A percentile compares a stretch with the other conserved stretches of the same genome.
phyloP scores from a whole-genome alignment of 257 asterid genomes.

The Linderniella brevidens region DNA sequence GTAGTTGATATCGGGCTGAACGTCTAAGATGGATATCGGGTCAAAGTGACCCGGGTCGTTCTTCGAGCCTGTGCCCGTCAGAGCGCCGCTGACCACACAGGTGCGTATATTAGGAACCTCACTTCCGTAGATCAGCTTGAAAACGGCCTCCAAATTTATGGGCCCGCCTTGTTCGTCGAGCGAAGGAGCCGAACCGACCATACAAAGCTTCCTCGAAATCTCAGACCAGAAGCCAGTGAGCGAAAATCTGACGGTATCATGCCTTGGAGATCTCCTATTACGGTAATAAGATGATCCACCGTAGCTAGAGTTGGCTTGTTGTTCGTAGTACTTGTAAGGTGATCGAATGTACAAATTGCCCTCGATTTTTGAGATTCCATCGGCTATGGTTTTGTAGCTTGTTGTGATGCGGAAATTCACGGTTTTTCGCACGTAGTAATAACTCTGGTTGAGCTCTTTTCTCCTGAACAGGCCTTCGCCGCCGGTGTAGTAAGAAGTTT shows the following conservation, averaged over 20 bases:
- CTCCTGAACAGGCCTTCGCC: too few relatives aligned
- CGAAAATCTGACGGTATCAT: conserved; percentile 12
- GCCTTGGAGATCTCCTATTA: background rate
- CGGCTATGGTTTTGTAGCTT: conserved; percentile 15
- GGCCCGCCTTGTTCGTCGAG: conserved; percentile 10
- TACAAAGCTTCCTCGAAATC: conserved; percentile 35
- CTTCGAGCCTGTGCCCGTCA: conserved; percentile 19
- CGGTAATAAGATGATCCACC: conserved; percentile 13
- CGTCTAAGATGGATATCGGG: conserved; percentile 22
- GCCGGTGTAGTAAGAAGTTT: too few relatives aligned
- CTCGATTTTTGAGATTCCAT: conserved; percentile 22
- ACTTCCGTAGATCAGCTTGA: conserved; percentile 20
- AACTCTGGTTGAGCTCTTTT: too few relatives aligned
- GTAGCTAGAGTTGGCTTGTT: conserved; percentile 5
- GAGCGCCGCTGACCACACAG: conserved; percentile 25
- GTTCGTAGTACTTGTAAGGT: conserved; percentile 1
- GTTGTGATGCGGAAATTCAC: conserved; percentile 12
- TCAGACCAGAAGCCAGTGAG: conserved; percentile 45
- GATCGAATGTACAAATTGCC: conserved; percentile 18
- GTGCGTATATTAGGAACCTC: conserved; percentile 18
- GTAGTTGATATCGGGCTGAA: conserved; percentile 19
- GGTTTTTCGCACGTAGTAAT: background rate
- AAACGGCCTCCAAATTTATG: conserved; percentile 24
- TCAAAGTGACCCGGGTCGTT: conserved; percentile 23
- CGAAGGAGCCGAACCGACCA: conserved; percentile 34